phyloP scores from a whole-genome alignment of 139 green algal genomes.

The Desmodesmus armatus region DNA sequence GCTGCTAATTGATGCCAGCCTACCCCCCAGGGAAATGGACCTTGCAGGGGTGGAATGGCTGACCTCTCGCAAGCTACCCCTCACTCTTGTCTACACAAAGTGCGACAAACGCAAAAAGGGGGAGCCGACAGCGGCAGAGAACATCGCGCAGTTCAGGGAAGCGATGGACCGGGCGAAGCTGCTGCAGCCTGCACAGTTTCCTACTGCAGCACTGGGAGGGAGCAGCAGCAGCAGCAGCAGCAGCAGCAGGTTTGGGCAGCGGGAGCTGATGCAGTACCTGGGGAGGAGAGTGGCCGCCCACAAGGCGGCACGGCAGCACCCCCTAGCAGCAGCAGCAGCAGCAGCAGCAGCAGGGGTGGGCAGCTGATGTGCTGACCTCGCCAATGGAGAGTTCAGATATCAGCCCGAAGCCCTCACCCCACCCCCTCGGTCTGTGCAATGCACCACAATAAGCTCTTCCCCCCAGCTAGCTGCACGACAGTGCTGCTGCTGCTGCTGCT shows the following conservation, averaged over 20 bases:
- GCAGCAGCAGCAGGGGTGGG: too few relatives aligned
- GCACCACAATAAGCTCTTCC: too few relatives aligned
- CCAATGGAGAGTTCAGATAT: too few relatives aligned
- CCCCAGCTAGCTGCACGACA: too few relatives aligned
- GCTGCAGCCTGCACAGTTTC: constrained; percentile 54
- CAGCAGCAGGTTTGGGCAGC: too few relatives aligned
- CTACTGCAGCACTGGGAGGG: constrained; percentile 55
- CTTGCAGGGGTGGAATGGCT: constrained; percentile 67
- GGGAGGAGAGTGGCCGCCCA: not conserved
- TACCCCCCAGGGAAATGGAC: constrained; percentile 21
- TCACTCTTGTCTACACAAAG: constrained; percentile 34
- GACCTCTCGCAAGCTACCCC: constrained; percentile 29
- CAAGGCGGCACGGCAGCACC: not conserved
- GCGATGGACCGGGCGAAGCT: constrained; percentile 49
- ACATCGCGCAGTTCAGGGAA: constrained; percentile 9
- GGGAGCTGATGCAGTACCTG: constrained; percentile 63
- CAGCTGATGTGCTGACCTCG: too few relatives aligned
- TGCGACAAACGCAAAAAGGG: constrained; percentile 31
- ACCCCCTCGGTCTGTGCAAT: too few relatives aligned
- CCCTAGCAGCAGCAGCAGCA: not conserved
- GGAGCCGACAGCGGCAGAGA: not conserved
- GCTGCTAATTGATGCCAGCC: not conserved
- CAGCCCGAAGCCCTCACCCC: too few relatives aligned
- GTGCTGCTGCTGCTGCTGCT: constrained; percentile 4
- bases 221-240: constrained; percentile 42